phyloP scores from a whole-genome alignment of 129 eudicot genomes.

The Artemisia annua region DNA sequence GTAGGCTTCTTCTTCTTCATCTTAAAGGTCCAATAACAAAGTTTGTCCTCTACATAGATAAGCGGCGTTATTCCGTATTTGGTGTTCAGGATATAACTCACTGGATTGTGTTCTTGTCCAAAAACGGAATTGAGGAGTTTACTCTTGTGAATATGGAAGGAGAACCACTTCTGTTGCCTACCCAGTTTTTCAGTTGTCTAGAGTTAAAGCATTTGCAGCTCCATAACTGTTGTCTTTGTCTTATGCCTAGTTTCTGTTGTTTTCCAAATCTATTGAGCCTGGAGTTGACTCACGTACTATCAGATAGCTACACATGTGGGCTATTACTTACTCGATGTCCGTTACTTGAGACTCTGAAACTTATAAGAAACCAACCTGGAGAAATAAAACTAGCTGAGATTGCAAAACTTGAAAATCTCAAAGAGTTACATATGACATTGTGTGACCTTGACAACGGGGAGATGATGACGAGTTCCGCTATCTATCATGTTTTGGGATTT shows the following conservation, averaged over 20 bases:
- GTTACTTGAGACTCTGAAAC: constrained; percentile 8
- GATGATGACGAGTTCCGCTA: not conserved
- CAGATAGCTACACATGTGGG: not conserved
- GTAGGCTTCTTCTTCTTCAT: constrained; percentile 2
- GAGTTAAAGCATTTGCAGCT: constrained; percentile 20
- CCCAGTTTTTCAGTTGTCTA: constrained; percentile 19
- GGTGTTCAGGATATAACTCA: not conserved
- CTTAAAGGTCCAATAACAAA: constrained; percentile 11
- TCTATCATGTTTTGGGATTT: constrained; percentile 9
- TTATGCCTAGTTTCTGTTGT: not conserved
- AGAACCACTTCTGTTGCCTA: not conserved
- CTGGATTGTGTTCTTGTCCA: constrained; percentile 7
- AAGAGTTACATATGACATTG: constrained; percentile 4
- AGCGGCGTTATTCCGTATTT: not conserved
- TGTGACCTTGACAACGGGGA: not conserved
- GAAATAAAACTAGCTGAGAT: not conserved
- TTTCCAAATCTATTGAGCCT: constrained; percentile 26
- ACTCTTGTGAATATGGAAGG: not conserved
- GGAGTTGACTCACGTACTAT: not conserved
- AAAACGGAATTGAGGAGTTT: constrained; percentile 9
- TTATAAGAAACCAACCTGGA: not conserved
- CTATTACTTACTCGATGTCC: not conserved
- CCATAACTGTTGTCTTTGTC: not conserved
- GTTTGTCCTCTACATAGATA: constrained; percentile 3
- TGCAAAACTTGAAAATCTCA: constrained; percentile 19